These are phyloP conservation scores for Starmerella vaccinii DNA, from an alignment of 805 yeast species.

Conservation along the genomic window DNA sequence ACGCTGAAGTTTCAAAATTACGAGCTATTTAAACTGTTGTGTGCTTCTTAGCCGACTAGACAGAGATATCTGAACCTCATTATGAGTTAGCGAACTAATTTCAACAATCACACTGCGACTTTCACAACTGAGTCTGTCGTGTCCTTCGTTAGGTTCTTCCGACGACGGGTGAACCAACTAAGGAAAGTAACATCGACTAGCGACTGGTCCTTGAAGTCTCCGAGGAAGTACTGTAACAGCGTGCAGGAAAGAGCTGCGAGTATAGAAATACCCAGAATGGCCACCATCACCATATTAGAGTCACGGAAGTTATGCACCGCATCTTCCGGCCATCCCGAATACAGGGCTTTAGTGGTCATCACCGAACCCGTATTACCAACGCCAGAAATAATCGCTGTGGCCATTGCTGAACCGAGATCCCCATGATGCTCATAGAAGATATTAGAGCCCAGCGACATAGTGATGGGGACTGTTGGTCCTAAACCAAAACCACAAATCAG, in stretches of 20 bases:
- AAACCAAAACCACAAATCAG: constrained; percentile 76
- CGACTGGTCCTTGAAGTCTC: constrained; percentile 28
- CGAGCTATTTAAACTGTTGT: too few relatives aligned
- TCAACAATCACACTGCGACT: too few relatives aligned
- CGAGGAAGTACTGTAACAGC: constrained; percentile 29
- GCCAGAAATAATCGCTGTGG: constrained; percentile 75
- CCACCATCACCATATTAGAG: constrained; percentile 75
- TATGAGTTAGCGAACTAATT: too few relatives aligned
- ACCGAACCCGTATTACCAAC: constrained; percentile 81
- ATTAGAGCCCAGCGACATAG: constrained; percentile 75
- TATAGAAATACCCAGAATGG: constrained; percentile 66
- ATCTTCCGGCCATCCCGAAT: constrained; percentile 81
- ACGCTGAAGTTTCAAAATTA: too few relatives aligned
- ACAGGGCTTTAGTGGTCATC: constrained; percentile 73
- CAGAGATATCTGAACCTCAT: too few relatives aligned
- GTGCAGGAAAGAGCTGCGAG: constrained; percentile 37
- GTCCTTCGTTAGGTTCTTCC: too few relatives aligned
- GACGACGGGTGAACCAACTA: constrained; percentile 20
- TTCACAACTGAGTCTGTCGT: too few relatives aligned
- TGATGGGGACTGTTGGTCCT: constrained; percentile 84
- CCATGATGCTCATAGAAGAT: constrained; percentile 63
- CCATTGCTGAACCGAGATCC: constrained; percentile 74
- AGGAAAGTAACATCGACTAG: constrained; percentile 22
- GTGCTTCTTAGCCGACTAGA: too few relatives aligned
- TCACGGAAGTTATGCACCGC: constrained; percentile 47